Evolutionary conservation across 306 rosid species (phyloP), one percentile per base, ranked within the genome.

Genomic region (Acacia acuminata): DNA sequence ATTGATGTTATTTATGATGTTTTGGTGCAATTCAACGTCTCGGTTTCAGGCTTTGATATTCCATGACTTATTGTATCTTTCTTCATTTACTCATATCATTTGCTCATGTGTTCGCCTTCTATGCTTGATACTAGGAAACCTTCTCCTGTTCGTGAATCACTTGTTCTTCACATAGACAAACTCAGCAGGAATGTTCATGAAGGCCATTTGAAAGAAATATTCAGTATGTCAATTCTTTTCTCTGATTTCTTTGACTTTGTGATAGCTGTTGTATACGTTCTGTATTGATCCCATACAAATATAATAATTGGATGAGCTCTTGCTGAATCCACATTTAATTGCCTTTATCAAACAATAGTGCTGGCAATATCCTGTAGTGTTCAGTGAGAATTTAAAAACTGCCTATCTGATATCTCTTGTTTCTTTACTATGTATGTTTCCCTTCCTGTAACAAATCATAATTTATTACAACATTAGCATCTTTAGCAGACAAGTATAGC

Each of bases 111-210:
- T 60, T 85, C 58, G n/a, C 17, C 71, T 76, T 2, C 42, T 63
- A 11, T 76, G 64, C 17, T 10, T 79, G 56, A 77, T 89, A 79
- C 65, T 91, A 96, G 99, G 94, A 96, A 94, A 82, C 84, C 89
- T 71, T 94, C 98, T 73, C 99, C 98, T n/a, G 85, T 86, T 79
- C 90, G 88, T 7, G 97, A 91, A 83, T 94, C 98, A 8, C 94
- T 91, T 85, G 94, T 92, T 81, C 98, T 96, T 79, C 94, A 91
- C 51, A 81, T 96, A 53, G 98, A 96, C 44, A 86, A 90, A 70
- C 98, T 96, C 79, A 92, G 97, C 78, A 91, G 99, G 89, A 96
- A 96, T 87, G 99, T 96, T 85, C 83, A 96, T 64, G 99, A 96
- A 84, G 97, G 97, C 86, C 98, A 96, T 89, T 86, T 96, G 79